phyloP scores from a whole-genome alignment of 2,329 filamentous ascomycete species.

The Aspergillus aculeatinus region DNA sequence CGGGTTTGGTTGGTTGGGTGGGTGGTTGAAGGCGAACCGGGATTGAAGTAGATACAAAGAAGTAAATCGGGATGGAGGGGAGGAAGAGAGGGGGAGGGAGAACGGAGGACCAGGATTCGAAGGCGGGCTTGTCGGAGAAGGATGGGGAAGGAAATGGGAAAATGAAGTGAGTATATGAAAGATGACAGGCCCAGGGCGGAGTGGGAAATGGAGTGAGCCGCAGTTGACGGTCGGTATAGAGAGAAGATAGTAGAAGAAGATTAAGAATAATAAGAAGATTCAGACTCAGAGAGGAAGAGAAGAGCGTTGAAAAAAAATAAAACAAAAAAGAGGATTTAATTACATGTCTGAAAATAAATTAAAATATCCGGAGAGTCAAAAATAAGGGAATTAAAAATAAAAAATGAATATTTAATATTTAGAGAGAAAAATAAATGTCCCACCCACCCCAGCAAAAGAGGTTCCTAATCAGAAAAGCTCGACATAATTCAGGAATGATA shows the following conservation, averaged over 20 bases:
- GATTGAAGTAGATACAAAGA: conserved; percentile 9
- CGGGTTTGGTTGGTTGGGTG: background rate
- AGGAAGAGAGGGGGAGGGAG: background rate
- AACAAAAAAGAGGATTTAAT: conserved; percentile 7
- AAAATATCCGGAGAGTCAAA: background rate
- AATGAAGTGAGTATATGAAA: conserved; percentile 16
- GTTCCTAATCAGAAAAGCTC: background rate
- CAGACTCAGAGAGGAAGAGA: conserved; percentile 7
- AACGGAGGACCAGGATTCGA: background rate
- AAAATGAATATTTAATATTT: background rate
- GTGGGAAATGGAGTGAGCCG: conserved; percentile 6
- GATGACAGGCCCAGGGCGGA: conserved; percentile 3
- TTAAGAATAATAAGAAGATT: conserved; percentile 7
- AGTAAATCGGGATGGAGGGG: conserved; percentile 5
- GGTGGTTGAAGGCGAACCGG: background rate
- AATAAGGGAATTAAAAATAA: background rate
- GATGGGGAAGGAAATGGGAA: conserved; percentile 3
- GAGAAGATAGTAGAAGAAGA: background rate
- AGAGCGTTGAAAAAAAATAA: conserved; percentile 9
- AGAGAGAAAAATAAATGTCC: background rate
- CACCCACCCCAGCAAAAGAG: background rate
- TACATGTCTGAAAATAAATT: conserved; percentile 3
- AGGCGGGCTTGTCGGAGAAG: background rate
- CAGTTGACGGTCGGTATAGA: conserved; percentile 9
- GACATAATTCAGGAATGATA: conserved; percentile 6